phyloP scores from a whole-genome alignment of 176 grass and related monocot genomes.

The Zoysia japonica region DNA sequence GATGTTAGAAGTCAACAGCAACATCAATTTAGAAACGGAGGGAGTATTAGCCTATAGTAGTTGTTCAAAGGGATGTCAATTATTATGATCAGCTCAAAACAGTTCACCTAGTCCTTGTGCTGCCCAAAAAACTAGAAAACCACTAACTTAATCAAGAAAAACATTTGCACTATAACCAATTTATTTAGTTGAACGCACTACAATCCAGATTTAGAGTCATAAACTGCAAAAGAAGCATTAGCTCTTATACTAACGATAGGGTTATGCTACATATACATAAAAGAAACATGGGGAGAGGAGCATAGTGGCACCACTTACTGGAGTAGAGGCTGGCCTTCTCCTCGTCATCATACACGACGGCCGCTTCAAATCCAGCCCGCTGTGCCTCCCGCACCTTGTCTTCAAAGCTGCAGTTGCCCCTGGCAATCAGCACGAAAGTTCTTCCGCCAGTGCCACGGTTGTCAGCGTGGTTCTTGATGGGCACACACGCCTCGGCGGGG shows the following conservation, averaged over 20 bases:
- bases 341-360: slow-evolving; percentile 60
- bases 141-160: background rate
- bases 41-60: background rate
- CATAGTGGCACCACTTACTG: background rate
- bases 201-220: background rate
- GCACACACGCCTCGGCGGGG: slow-evolving; percentile 58
- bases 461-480: slow-evolving; percentile 37
- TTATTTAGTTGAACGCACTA: background rate
- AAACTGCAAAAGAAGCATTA: background rate
- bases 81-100: background rate
- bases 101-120: background rate
- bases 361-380: slow-evolving; percentile 59
- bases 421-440: slow-evolving; percentile 65
- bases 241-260: background rate
- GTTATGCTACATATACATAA: background rate
- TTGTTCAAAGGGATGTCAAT: too few species aligned
- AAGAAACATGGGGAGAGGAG: background rate
- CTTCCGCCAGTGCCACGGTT: background rate
- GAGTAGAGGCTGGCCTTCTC: background rate
- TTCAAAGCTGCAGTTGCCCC: slow-evolving; percentile 79
- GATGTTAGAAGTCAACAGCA: too few species aligned
- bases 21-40: too few species aligned
- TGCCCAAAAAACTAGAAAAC: background rate
- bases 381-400: slow-evolving; percentile 72
- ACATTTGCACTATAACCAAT: background rate